These are phyloP conservation scores for Xylariaceae sp. DNA, from an alignment of 2,329 filamentous ascomycete species.

Conservation along the genomic window DNA sequence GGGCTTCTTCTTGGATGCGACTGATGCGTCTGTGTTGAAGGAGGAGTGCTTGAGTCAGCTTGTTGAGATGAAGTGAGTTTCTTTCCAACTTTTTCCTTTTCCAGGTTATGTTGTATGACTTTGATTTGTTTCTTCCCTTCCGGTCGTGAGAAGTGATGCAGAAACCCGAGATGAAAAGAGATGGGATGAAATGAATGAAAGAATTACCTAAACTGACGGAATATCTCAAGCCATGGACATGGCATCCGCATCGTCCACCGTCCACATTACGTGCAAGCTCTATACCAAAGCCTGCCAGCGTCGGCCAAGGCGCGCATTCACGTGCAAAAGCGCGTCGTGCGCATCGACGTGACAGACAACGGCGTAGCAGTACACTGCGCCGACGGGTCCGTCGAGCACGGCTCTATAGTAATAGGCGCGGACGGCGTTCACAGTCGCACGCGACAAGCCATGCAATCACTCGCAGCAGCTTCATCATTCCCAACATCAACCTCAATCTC, in stretches of 20 bases:
- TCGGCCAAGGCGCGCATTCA: conserved; percentile 29
- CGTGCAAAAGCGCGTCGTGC: conserved; percentile 2
- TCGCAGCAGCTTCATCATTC: too few species aligned
- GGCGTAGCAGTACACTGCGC: neutral
- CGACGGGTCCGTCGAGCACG: neutral
- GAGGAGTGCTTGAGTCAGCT: conserved; percentile 2
- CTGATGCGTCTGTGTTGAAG: conserved; percentile 18
- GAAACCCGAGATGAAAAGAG: too few species aligned
- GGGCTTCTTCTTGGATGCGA: conserved; percentile 25
- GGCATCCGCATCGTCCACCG: conserved; percentile 32
- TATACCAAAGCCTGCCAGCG: conserved; percentile 33
- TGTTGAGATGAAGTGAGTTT: conserved; percentile 28
- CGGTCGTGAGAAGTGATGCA: too few species aligned
- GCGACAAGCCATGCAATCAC: neutral
- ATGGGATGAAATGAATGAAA: too few species aligned
- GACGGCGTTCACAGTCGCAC: conserved; percentile 1
- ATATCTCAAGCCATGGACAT: conserved; percentile 39
- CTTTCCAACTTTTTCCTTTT: too few species aligned
- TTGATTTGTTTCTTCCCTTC: too few species aligned
- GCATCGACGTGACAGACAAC: neutral
- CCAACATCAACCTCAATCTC: too few species aligned
- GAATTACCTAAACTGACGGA: too few species aligned
- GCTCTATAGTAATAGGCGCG: neutral
- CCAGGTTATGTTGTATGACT: too few species aligned
- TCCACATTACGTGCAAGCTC: conserved; percentile 32